Evolutionary conservation across 2,329 filamentous ascomycete species (phyloP).

Genomic region (Penicillium expansum): DNA sequence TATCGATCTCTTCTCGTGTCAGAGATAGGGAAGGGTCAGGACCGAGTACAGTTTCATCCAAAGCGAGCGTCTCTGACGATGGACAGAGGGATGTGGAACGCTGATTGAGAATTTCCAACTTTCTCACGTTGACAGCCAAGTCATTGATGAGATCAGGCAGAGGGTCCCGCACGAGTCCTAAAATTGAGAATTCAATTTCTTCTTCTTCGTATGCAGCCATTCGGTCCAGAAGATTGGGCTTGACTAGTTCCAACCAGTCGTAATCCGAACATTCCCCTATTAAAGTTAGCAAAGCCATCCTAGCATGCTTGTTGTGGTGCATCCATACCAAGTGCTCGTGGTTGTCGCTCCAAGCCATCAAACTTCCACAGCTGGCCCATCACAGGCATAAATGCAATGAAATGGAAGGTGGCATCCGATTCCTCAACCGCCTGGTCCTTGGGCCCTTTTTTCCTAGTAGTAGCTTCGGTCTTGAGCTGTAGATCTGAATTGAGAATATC

Average conservation of each 20-base stretch:
- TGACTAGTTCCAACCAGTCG: conserved; percentile 67
- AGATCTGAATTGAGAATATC: conserved; percentile 74
- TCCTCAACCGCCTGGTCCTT: conserved; percentile 48
- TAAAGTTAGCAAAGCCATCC: conserved; percentile 10
- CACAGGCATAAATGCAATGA: conserved; percentile 81
- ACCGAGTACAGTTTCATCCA: conserved; percentile 28
- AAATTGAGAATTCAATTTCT: conserved; percentile 70
- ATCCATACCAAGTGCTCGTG: conserved; percentile 58
- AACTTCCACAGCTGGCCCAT: conserved; percentile 79
- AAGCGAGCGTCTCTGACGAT: conserved; percentile 1
- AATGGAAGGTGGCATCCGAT: conserved; percentile 72
- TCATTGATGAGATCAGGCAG: conserved; percentile 48
- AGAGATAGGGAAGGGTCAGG: conserved; percentile 40
- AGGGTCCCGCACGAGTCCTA: conserved; percentile 70
- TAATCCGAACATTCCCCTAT: conserved; percentile 43
- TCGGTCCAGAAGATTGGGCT: conserved; percentile 62
- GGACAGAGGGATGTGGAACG: conserved; percentile 15
- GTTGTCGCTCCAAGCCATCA: conserved; percentile 75
- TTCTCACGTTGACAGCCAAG: conserved; percentile 47
- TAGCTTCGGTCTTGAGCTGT: conserved; percentile 51
- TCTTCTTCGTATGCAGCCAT: conserved; percentile 66
- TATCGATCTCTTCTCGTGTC: conserved; percentile 34
- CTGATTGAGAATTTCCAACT: conserved; percentile 40
- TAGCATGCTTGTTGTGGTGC: neutral
- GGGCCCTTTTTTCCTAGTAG: conserved; percentile 35